These are phyloP conservation scores for Phytophthora syringae DNA, from an alignment of 352 stramenopile species.

Conservation along the genomic window DNA sequence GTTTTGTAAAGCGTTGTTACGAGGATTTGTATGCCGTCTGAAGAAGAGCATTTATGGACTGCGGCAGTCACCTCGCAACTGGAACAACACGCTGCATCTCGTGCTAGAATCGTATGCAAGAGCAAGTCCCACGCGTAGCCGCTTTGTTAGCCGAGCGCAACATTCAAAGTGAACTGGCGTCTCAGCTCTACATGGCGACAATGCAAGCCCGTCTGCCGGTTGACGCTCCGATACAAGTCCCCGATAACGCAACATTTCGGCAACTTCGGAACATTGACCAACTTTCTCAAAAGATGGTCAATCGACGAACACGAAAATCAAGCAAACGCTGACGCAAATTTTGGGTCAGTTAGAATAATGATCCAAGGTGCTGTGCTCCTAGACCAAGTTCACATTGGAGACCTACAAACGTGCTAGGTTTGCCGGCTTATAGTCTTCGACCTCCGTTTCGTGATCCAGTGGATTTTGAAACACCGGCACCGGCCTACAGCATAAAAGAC, in stretches of 20 bases:
- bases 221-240: constrained; percentile 5
- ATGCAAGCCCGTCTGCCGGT: constrained; percentile 8
- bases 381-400: neutral
- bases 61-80: neutral
- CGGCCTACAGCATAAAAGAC: constrained; percentile 7
- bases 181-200: constrained; percentile 9
- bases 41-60: neutral
- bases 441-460: constrained; percentile 12
- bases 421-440: constrained; percentile 7
- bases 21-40: neutral
- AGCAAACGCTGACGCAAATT: constrained; percentile 5
- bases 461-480: neutral
- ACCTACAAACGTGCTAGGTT: neutral
- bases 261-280: constrained; percentile 12
- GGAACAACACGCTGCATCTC: neutral
- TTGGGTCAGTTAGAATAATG: neutral
- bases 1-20: neutral
- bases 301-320: neutral
- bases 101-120: constrained; percentile 3
- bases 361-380: constrained; percentile 1
- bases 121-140: constrained; percentile 4
- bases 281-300: constrained; percentile 2
- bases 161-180: neutral
- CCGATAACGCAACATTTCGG: constrained; percentile 11
- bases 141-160: constrained; percentile 6